Evolutionary conservation across 495 filamentous ascomycete genomes (phyloP).

Genomic region (Pseudevernia furfuracea): DNA sequence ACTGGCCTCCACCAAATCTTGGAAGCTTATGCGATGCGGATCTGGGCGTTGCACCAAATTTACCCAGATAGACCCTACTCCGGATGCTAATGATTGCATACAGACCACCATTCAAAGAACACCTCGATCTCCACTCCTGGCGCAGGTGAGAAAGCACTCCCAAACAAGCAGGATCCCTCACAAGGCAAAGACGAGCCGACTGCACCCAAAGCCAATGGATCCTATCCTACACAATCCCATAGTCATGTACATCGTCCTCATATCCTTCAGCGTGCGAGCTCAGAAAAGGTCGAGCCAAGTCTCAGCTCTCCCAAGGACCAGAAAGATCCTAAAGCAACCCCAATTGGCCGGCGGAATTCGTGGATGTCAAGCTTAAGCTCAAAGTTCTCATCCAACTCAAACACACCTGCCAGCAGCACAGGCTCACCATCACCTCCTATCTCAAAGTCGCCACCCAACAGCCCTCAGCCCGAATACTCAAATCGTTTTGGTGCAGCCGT

Average conservation of each 20-base stretch:
- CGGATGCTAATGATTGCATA: background rate
- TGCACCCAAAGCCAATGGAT: conserved; percentile 14
- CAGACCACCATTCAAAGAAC: conserved; percentile 19
- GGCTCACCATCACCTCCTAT: conserved; percentile 36
- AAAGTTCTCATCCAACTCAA: conserved; percentile 73
- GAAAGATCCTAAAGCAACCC: conserved; percentile 31
- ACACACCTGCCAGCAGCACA: conserved; percentile 37
- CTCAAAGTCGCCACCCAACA: conserved; percentile 41
- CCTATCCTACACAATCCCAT: conserved; percentile 8
- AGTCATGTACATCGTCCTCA: conserved; percentile 25
- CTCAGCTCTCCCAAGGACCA: conserved; percentile 29
- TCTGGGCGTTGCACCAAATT: background rate
- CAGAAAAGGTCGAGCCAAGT: conserved; percentile 25
- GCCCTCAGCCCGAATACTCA: conserved; percentile 35
- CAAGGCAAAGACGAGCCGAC: conserved; percentile 8
- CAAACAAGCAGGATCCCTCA: conserved; percentile 5
- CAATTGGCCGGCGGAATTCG: conserved; percentile 55
- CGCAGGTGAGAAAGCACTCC: conserved; percentile 1
- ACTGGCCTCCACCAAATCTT: background rate
- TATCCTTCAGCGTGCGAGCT: conserved; percentile 21
- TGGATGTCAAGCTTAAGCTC: conserved; percentile 92
- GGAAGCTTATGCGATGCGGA: background rate
- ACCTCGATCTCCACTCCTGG: background rate
- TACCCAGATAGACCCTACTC: background rate
- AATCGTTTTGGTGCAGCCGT: conserved; percentile 47